A percentile compares a stretch with the other conserved stretches of the same genome.
Evolutionary conservation across 1,284 basidiomycete species (phyloP).

Genomic region (Naganishia cerealis): DNA sequence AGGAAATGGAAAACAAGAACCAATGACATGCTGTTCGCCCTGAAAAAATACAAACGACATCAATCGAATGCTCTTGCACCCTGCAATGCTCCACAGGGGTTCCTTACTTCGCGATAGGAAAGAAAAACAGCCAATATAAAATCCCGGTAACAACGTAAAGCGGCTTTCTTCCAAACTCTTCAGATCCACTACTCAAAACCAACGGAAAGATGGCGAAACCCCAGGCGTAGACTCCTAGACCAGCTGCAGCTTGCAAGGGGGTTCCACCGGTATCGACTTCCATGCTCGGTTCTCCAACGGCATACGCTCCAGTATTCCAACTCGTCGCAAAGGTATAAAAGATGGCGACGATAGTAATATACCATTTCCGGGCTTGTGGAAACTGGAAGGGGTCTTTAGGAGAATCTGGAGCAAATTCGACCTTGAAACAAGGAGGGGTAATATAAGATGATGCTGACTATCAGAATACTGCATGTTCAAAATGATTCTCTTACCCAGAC

Average conservation of each 20-base stretch:
- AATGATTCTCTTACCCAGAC: conserved; percentile 10
- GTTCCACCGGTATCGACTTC: conserved; percentile 64
- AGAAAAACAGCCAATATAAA: conserved; percentile 63
- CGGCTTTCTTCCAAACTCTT: conserved; percentile 72
- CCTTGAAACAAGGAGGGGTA: conserved; percentile 43
- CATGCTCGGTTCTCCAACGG: conserved; percentile 59
- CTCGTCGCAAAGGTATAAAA: conserved; percentile 61
- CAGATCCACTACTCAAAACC: conserved; percentile 70
- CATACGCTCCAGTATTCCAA: conserved; percentile 29
- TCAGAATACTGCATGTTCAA: not conserved
- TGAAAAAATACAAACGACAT: conserved; percentile 39
- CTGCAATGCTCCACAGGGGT: no score
- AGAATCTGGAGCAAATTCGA: conserved; percentile 63
- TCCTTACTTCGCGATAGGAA: conserved; percentile 64
- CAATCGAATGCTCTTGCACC: not conserved
- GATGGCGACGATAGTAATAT: conserved; percentile 63
- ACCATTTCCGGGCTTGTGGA: conserved; percentile 59
- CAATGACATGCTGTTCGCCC: conserved; percentile 67
- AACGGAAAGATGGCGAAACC: conserved; percentile 72
- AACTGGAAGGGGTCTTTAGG: conserved; percentile 63
- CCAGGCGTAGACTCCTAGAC: conserved; percentile 59
- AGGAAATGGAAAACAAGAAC: conserved; percentile 70
- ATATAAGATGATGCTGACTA: no score
- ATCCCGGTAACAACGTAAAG: conserved; percentile 64
- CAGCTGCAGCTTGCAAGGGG: conserved; percentile 63